Evolutionary conservation across 352 stramenopile species (phyloP).

Genomic region (Phytophthora rubi): DNA sequence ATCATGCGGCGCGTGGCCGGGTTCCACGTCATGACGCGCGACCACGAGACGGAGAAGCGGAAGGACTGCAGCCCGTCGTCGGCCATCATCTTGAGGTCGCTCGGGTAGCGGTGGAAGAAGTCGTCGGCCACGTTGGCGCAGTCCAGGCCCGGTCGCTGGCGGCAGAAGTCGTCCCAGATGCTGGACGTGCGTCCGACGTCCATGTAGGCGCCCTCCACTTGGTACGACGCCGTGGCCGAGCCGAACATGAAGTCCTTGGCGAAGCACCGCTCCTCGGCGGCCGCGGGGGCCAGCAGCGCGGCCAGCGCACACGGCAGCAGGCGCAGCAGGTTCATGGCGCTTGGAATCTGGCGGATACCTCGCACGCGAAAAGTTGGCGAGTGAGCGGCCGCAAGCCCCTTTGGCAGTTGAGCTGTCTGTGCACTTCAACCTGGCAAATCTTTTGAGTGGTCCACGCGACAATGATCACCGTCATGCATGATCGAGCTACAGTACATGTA

Average conservation of each 20-base stretch:
- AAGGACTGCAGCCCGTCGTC: constrained; percentile 91
- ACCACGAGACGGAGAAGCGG: constrained; percentile 94
- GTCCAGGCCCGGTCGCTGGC: constrained; percentile 59
- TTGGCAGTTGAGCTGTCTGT: background rate
- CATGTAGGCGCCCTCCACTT: constrained; percentile 91
- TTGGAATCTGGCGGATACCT: background rate
- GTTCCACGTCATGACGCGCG: constrained; percentile 88
- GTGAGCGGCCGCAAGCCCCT: background rate
- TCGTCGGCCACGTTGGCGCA: constrained; percentile 93
- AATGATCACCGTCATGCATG: background rate
- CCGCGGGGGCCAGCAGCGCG: constrained; percentile 9
- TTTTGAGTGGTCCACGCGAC: constrained; percentile 7
- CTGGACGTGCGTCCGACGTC: constrained; percentile 72
- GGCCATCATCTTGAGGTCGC: constrained; percentile 94
- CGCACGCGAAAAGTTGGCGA: constrained; percentile 15
- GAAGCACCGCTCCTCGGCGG: constrained; percentile 45
- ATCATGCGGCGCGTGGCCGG: constrained; percentile 41
- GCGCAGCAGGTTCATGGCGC: constrained; percentile 18
- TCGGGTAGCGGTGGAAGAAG: constrained; percentile 90
- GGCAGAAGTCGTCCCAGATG: constrained; percentile 94
- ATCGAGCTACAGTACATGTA: too few relatives aligned
- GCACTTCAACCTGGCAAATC: constrained; percentile 11
- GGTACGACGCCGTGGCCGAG: constrained; percentile 87
- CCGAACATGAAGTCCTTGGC: constrained; percentile 80
- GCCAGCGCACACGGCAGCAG: constrained; percentile 23